Conservation (phyloP, 768 basidiomycete species). For the Gautieria morchelliformis region DNA sequence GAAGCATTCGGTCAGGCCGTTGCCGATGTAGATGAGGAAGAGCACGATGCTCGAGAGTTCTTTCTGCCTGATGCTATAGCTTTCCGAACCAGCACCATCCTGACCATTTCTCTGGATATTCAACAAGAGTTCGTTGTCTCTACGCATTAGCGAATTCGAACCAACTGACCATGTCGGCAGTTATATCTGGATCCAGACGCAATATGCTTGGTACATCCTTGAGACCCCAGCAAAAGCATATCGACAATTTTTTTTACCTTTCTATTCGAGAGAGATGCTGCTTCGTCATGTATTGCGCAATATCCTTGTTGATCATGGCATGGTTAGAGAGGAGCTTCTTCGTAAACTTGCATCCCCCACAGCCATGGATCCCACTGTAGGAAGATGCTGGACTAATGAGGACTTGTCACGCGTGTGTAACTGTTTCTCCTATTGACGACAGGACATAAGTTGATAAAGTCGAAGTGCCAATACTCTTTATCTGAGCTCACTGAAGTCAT, state of each 20-base stretch:
- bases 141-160: constrained; percentile 2
- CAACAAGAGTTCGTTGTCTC: constrained; percentile 37
- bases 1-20: constrained; percentile 48
- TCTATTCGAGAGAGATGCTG: constrained; percentile 41
- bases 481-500: background rate
- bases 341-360: constrained; percentile 22
- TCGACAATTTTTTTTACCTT: constrained; percentile 29
- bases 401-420: background rate
- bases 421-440: background rate
- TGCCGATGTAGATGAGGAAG: constrained; percentile 39
- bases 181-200: constrained; percentile 56
- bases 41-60: background rate
- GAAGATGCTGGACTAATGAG: constrained; percentile 16
- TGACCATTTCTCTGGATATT: constrained; percentile 39
- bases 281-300: constrained; percentile 38
- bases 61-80: constrained; percentile 3
- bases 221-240: constrained; percentile 39
- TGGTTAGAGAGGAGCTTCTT: background rate
- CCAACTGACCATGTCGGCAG: constrained; percentile 24
- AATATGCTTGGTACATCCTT: constrained; percentile 55
- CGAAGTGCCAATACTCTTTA: background rate
- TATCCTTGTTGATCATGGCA: constrained; percentile 3
- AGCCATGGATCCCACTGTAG: constrained; percentile 28
- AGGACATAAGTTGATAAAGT: background rate
- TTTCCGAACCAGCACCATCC: constrained; percentile 27